Evolutionary conservation across 805 yeast genomes (phyloP).

Genomic region (Candida lessepsii): DNA sequence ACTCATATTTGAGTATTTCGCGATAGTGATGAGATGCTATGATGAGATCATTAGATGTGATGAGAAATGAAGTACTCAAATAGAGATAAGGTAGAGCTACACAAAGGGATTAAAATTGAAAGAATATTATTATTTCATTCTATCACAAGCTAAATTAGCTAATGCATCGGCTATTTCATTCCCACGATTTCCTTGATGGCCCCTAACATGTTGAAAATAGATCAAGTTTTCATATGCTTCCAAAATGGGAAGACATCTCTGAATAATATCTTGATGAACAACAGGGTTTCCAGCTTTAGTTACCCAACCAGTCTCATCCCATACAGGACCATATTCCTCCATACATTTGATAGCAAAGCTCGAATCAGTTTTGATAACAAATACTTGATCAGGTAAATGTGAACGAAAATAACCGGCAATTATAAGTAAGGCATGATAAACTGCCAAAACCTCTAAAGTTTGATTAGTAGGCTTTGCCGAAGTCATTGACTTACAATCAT

Average conservation of each 20-base stretch:
- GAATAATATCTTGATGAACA: constrained; percentile 52
- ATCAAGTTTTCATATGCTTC: constrained; percentile 23
- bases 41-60: too few species aligned
- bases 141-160: constrained; percentile 63
- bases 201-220: constrained; percentile 60
- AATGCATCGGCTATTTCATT: constrained; percentile 75
- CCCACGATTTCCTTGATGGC: constrained; percentile 69
- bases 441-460: constrained; percentile 75
- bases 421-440: constrained; percentile 57
- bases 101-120: too few species aligned
- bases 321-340: constrained; percentile 52
- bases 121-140: too few species aligned
- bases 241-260: constrained; percentile 22
- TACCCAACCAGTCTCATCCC: constrained; percentile 59
- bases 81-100: too few species aligned
- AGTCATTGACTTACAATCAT: neutral
- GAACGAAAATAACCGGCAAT: too few species aligned
- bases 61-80: too few species aligned
- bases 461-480: constrained; percentile 62
- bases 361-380: constrained; percentile 65
- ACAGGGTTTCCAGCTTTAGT: constrained; percentile 45
- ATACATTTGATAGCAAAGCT: constrained; percentile 58
- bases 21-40: too few species aligned
- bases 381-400: too few species aligned
- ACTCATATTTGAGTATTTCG: constrained; percentile 23